Percentiles rank a stretch among this genome's conserved stretches.
These are phyloP conservation scores for Pezicula carpinea DNA, from an alignment of 2,329 filamentous ascomycete genomes.

Conservation along the genomic window DNA sequence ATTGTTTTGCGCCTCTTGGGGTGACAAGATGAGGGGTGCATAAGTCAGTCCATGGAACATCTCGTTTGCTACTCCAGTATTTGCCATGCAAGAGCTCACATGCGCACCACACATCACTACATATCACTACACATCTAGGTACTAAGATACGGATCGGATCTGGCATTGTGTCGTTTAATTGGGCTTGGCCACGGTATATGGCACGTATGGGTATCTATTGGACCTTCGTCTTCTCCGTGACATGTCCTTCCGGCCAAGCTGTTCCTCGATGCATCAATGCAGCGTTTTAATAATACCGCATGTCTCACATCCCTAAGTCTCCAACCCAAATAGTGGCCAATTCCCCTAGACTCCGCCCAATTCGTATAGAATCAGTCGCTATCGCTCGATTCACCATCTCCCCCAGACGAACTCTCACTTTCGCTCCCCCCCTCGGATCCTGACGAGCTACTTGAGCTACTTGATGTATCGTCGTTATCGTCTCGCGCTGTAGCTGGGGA, in stretches of 20 bases:
- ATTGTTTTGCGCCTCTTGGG: too few species aligned
- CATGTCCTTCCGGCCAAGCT: too few species aligned
- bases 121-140: background rate
- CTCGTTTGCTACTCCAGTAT: background rate
- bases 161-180: constrained; percentile 9
- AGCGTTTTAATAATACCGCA: too few species aligned
- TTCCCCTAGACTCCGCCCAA: too few species aligned
- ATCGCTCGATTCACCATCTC: background rate
- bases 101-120: too few species aligned
- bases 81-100: constrained; percentile 2
- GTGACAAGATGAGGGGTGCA: too few species aligned
- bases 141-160: constrained; percentile 8
- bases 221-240: background rate
- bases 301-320: too few species aligned
- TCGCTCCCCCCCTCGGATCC: constrained; percentile 15
- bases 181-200: background rate
- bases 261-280: too few species aligned
- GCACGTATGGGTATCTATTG: constrained; percentile 1
- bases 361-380: constrained; percentile 17
- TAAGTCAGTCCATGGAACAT: too few species aligned
- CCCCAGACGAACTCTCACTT: constrained; percentile 13
- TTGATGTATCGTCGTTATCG: constrained; percentile 10
- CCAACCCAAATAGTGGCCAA: too few species aligned
- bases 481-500: background rate
- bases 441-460: constrained; percentile 23